These are phyloP conservation scores for Basidiobolus meristosporus DNA, from an alignment of 371 early-diverging fungal genomes.

Conservation along the genomic window DNA sequence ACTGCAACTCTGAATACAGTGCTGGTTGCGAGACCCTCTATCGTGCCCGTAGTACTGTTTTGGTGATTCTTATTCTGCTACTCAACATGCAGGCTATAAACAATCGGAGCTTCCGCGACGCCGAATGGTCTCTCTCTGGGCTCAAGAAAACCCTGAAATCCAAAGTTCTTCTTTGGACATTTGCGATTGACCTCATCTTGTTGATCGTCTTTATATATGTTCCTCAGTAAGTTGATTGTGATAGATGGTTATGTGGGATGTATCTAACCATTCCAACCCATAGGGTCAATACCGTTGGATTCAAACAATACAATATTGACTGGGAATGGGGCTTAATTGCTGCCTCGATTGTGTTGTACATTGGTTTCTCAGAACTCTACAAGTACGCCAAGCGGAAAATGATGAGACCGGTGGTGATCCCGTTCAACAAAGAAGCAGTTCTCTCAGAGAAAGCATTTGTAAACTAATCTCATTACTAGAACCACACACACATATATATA, in stretches of 20 bases:
- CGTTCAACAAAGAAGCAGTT: too few species aligned
- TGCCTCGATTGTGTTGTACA: conserved; percentile 29
- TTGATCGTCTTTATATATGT: conserved; percentile 42
- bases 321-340: conserved; percentile 63
- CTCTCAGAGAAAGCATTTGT: too few species aligned
- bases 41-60: conserved; percentile 52
- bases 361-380: conserved; percentile 29
- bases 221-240: conserved; percentile 48
- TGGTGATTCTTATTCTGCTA: conserved; percentile 36
- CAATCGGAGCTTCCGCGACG: conserved; percentile 38
- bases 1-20: conserved; percentile 35
- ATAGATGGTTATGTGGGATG: too few species aligned
- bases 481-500: too few species aligned
- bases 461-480: too few species aligned
- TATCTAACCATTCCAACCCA: conserved; percentile 18
- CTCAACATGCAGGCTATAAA: conserved; percentile 53
- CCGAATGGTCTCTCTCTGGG: conserved; percentile 27
- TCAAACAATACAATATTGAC: conserved; percentile 36
- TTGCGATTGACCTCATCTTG: conserved; percentile 24
- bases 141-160: conserved; percentile 22
- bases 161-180: conserved; percentile 27
- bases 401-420: too few species aligned
- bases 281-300: conserved; percentile 39
- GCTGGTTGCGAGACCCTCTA: conserved; percentile 49
- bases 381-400: conserved; percentile 12